These are phyloP conservation scores for Diaporthe australafricana DNA, from an alignment of 2,329 filamentous ascomycete genomes.

Conservation along the genomic window DNA sequence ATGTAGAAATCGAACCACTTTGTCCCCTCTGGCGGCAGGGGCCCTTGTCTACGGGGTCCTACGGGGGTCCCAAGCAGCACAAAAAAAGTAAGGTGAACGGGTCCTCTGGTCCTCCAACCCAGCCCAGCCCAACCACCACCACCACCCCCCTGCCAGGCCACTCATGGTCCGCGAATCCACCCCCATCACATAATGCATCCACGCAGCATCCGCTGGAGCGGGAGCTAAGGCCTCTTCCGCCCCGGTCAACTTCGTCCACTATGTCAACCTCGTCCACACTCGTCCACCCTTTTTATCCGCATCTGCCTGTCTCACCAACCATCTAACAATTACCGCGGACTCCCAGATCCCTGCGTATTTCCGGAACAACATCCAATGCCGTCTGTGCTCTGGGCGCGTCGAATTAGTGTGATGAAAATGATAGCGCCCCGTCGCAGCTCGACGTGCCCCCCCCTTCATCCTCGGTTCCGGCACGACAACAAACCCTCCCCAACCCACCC, in stretches of 20 bases:
- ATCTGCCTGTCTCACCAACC: neutral
- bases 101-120: too few relatives aligned
- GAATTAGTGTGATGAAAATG: neutral
- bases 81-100: neutral
- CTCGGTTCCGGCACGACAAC: neutral
- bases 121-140: too few relatives aligned
- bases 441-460: neutral
- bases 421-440: neutral
- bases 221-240: constrained; percentile 24
- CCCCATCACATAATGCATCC: neutral
- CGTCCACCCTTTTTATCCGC: too few relatives aligned
- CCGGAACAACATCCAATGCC: neutral
- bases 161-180: neutral
- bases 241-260: neutral
- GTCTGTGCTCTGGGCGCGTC: neutral
- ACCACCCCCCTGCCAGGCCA: neutral
- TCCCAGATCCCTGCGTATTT: neutral
- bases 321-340: neutral
- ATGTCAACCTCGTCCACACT: neutral
- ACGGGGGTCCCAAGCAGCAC: neutral
- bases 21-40: constrained; percentile 28
- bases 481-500: neutral
- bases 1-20: constrained; percentile 36
- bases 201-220: constrained; percentile 15
- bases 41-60: constrained; percentile 14